Conservation (phyloP, 768 basidiomycete genomes). For the Russula abietina region DNA sequence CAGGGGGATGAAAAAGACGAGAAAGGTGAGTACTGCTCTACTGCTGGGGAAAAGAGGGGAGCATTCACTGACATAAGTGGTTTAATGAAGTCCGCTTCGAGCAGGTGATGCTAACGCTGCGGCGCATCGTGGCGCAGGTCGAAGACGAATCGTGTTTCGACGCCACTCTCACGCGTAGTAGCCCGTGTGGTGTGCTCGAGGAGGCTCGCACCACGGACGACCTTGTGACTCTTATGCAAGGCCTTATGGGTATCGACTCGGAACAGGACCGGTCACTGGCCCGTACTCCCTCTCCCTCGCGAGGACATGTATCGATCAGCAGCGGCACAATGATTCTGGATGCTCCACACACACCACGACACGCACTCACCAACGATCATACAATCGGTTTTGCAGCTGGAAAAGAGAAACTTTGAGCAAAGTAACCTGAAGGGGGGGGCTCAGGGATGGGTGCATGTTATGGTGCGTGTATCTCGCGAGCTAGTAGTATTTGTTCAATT, state of each 20-base stretch:
- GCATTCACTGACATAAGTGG: background rate
- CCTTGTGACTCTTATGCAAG: conserved; percentile 10
- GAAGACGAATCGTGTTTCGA: conserved; percentile 5
- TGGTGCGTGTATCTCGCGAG: background rate
- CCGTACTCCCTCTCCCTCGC: background rate
- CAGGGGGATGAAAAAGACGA: background rate
- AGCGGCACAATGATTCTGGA: background rate
- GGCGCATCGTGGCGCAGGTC: conserved; percentile 13
- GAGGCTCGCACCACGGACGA: conserved; percentile 6
- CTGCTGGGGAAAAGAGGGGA: background rate
- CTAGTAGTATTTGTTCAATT: background rate
- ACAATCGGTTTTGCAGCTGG: conserved; percentile 4
- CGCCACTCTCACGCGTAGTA: background rate
- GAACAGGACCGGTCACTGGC: background rate
- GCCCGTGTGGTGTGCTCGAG: conserved; percentile 13
- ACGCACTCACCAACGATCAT: background rate
- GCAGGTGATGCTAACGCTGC: conserved; percentile 6
- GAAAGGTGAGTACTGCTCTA: background rate
- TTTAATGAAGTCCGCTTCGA: conserved; percentile 1
- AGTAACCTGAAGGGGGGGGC: background rate
- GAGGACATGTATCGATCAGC: background rate
- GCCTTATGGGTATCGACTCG: conserved; percentile 5
- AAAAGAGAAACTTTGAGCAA: background rate
- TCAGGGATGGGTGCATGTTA: background rate
- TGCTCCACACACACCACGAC: background rate